Conservation (phyloP, 441 rosid genomes). For the Jatropha podagrica region DNA sequence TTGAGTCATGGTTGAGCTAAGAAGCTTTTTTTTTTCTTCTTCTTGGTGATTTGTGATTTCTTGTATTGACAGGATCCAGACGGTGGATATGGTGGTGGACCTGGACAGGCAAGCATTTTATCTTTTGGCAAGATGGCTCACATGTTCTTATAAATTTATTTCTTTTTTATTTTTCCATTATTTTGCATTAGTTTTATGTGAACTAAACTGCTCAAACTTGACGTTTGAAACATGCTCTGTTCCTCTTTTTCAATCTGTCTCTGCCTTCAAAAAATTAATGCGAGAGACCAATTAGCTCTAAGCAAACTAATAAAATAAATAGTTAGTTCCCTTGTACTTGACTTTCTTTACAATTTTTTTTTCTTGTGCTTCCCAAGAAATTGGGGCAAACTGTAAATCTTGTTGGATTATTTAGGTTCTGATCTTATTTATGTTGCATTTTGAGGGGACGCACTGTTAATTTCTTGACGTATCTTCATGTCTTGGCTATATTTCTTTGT, state of each 20-base stretch:
- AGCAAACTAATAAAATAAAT: background rate
- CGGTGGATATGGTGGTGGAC: conserved; percentile 97
- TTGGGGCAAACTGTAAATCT: background rate
- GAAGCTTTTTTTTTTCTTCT: background rate
- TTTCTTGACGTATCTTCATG: background rate
- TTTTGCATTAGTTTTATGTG: background rate
- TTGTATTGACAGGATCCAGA: conserved; percentile 51
- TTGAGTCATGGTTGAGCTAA: background rate
- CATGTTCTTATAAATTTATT: conserved; percentile 2
- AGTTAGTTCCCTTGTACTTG: background rate
- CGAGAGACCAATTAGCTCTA: background rate
- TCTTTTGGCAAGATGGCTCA: conserved; percentile 13
- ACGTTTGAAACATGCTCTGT: background rate
- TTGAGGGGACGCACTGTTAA: background rate
- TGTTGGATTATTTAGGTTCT: background rate
- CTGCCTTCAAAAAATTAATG: background rate
- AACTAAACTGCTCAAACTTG: background rate
- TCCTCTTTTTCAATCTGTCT: background rate
- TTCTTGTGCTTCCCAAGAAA: background rate
- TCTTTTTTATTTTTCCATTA: background rate
- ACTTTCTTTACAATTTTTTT: background rate
- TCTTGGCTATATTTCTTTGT: background rate
- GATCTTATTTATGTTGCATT: background rate
- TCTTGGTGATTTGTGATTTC: conserved; percentile 10
- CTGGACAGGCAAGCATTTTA: conserved; percentile 81